A percentile compares a stretch with the other conserved stretches of the same genome.
Evolutionary conservation across 352 stramenopile genomes (phyloP).

Genomic region (Phytophthora palmivora): DNA sequence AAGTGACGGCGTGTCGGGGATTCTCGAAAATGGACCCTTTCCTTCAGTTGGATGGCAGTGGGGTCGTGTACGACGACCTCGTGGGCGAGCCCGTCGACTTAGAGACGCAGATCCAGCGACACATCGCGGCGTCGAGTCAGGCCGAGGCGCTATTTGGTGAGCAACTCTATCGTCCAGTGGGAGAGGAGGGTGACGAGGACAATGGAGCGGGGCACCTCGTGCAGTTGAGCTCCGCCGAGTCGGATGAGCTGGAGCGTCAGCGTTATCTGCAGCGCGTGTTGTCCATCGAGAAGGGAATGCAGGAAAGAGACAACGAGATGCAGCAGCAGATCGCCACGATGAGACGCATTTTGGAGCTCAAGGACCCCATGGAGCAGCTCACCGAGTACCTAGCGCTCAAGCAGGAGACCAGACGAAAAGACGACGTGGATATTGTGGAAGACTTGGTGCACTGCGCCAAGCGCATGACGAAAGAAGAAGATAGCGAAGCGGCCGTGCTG

Average conservation of each 20-base stretch:
- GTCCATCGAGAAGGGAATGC: slow-evolving; percentile 51
- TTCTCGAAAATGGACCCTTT: slow-evolving; percentile 80
- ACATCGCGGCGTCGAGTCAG: slow-evolving; percentile 30
- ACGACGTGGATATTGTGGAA: slow-evolving; percentile 43
- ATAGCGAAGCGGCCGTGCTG: slow-evolving; percentile 65
- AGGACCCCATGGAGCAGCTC: slow-evolving; percentile 67
- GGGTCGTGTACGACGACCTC: slow-evolving; percentile 61
- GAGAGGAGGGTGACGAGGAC: background rate
- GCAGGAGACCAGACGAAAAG: slow-evolving; percentile 40
- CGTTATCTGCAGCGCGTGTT: slow-evolving; percentile 49
- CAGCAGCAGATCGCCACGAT: slow-evolving; percentile 62
- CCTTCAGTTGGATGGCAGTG: slow-evolving; percentile 58
- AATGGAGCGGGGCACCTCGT: slow-evolving; percentile 6
- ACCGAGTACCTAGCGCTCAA: slow-evolving; percentile 66
- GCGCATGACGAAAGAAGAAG: slow-evolving; percentile 47
- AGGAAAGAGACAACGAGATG: slow-evolving; percentile 36
- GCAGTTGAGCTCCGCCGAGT: slow-evolving; percentile 3
- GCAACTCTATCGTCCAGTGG: slow-evolving; percentile 31
- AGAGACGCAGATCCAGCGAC: slow-evolving; percentile 40
- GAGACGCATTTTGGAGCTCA: slow-evolving; percentile 59
- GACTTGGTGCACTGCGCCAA: slow-evolving; percentile 65
- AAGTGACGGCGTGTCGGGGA: no score
- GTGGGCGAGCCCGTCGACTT: slow-evolving; percentile 32
- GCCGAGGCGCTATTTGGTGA: slow-evolving; percentile 22
- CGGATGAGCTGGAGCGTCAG: slow-evolving; percentile 47